Evolutionary conservation across 2,329 filamentous ascomycete species (phyloP).

Genomic region (Colletotrichum sidae): DNA sequence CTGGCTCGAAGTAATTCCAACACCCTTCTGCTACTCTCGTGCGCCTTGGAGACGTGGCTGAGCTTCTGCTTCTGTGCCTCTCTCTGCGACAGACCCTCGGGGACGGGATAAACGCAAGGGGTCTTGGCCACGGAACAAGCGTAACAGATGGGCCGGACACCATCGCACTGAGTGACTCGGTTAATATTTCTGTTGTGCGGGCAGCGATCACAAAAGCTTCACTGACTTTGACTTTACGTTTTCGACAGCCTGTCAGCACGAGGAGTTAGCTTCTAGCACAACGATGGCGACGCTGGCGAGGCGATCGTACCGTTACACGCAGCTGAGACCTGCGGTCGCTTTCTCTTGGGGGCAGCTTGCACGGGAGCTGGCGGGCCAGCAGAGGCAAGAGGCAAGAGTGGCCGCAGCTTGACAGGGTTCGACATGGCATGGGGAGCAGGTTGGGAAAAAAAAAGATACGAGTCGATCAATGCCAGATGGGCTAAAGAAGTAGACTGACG

Average conservation of each 20-base stretch:
- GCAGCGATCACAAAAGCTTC: background rate
- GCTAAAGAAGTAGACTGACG: too few species aligned
- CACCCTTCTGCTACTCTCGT: constrained; percentile 21
- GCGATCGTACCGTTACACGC: constrained; percentile 16
- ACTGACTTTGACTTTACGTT: constrained; percentile 22
- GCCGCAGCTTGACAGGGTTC: background rate
- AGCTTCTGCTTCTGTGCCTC: constrained; percentile 24
- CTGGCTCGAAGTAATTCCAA: constrained; percentile 16
- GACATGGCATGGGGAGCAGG: constrained; percentile 1
- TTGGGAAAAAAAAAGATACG: too few species aligned
- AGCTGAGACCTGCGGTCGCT: constrained; percentile 9
- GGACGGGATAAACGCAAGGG: constrained; percentile 23
- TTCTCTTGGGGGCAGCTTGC: constrained; percentile 1
- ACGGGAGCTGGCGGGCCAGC: background rate
- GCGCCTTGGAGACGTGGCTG: constrained; percentile 9
- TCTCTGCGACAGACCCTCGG: constrained; percentile 20
- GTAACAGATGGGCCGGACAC: constrained; percentile 14
- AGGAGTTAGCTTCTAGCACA: background rate
- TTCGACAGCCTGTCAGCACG: constrained; percentile 8
- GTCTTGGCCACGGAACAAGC: background rate
- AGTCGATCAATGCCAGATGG: too few species aligned
- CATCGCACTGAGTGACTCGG: constrained; percentile 6
- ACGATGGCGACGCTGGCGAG: background rate
- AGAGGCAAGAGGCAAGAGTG: constrained; percentile 9
- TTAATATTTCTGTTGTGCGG: background rate